Conservation (phyloP, 371 early-diverging fungal genomes). For the Vairimorpha ceranae region DNA sequence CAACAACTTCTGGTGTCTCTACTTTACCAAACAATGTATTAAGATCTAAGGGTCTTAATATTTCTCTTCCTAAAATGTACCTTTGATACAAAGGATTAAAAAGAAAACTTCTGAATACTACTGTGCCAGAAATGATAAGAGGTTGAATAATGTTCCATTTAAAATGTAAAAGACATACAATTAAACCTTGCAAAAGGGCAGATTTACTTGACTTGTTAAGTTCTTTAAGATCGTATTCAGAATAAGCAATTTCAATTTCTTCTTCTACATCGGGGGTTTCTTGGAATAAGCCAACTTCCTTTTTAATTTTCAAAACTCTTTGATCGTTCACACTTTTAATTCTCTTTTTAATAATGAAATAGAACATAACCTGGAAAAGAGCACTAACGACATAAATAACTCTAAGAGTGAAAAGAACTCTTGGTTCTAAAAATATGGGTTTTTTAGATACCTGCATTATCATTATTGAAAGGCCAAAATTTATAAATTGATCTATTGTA, state of each 20-base stretch:
- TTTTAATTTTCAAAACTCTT: conserved; percentile 51
- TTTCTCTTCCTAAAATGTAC: conserved; percentile 52
- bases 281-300: conserved; percentile 42
- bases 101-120: conserved; percentile 53
- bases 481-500: conserved; percentile 47
- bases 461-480: conserved; percentile 37
- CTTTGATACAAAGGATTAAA: conserved; percentile 59
- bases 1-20: not conserved
- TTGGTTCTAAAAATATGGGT: conserved; percentile 19
- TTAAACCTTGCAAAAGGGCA: conserved; percentile 40
- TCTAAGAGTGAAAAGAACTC: conserved; percentile 30
- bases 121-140: conserved; percentile 51
- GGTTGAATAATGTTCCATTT: conserved; percentile 56
- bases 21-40: conserved; percentile 53
- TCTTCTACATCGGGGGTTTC: conserved; percentile 47
- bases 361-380: conserved; percentile 44
- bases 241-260: conserved; percentile 59
- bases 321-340: conserved; percentile 50
- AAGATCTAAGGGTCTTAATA: conserved; percentile 62
- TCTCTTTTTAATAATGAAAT: conserved; percentile 49
- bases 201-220: conserved; percentile 39
- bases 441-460: conserved; percentile 48
- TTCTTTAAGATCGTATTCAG: conserved; percentile 61
- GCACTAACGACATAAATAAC: conserved; percentile 42
- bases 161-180: conserved; percentile 51